phyloP scores from a whole-genome alignment of 2,329 filamentous ascomycete species.

The Alternaria viburni region DNA sequence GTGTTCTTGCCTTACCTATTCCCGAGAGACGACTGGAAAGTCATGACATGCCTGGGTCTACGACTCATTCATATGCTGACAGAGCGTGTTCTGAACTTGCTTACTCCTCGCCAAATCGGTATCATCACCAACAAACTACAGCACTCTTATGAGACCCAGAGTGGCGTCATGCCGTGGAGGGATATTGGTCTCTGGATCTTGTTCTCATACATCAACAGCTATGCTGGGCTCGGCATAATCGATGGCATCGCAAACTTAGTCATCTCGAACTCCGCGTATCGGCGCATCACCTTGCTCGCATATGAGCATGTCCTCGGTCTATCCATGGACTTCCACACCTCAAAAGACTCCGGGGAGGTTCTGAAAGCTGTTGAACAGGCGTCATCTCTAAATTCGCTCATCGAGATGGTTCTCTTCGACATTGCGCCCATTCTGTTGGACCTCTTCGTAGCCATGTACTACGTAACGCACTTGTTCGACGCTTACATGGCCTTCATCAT shows the following conservation, averaged over 20 bases:
- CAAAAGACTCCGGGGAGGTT: conserved; percentile 68
- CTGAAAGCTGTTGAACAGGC: conserved; percentile 71
- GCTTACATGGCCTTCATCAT: conserved; percentile 54
- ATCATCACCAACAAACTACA: conserved; percentile 74
- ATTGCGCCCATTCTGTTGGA: conserved; percentile 69
- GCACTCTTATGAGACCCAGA: conserved; percentile 45
- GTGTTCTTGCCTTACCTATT: conserved; percentile 81
- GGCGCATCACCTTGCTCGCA: conserved; percentile 64
- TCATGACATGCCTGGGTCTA: conserved; percentile 72
- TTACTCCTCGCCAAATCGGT: conserved; percentile 82
- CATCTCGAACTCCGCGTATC: conserved; percentile 64
- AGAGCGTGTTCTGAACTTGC: conserved; percentile 74
- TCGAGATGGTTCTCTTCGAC: conserved; percentile 66
- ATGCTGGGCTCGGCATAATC: conserved; percentile 59
- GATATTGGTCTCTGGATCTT: conserved; percentile 60
- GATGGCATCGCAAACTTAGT: conserved; percentile 61
- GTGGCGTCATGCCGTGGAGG: conserved; percentile 56
- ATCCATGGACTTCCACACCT: conserved; percentile 73
- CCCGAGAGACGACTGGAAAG: conserved; percentile 68
- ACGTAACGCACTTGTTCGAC: conserved; percentile 68
- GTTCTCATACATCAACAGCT: conserved; percentile 57
- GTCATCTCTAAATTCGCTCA: conserved; percentile 62
- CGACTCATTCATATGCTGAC: conserved; percentile 72
- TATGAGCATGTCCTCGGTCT: conserved; percentile 73
- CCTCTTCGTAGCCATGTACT: conserved; percentile 65